A percentile compares a stretch with the other conserved stretches of the same genome.
These are phyloP conservation scores for Claviceps maximensis DNA, from an alignment of 2,329 filamentous ascomycete species.

Conservation along the genomic window DNA sequence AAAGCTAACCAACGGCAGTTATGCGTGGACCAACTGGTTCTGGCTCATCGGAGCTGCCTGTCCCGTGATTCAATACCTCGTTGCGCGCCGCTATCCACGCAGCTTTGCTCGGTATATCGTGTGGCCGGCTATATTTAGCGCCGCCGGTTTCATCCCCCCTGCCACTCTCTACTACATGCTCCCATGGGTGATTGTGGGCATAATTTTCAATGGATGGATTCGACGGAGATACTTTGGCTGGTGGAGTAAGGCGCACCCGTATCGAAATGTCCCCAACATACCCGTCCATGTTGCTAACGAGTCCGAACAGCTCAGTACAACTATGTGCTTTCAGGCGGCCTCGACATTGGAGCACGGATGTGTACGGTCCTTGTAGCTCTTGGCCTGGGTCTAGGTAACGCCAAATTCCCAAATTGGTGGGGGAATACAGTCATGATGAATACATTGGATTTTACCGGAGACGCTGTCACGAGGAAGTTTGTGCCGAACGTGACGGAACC, in stretches of 20 bases:
- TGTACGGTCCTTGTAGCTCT: constrained; percentile 39
- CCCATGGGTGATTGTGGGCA: constrained; percentile 39
- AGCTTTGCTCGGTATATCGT: constrained; percentile 31
- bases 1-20: no score
- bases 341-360: constrained; percentile 41
- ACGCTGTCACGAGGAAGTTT: constrained; percentile 15
- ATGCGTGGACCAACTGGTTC: constrained; percentile 33
- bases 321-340: constrained; percentile 41
- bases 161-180: constrained; percentile 41
- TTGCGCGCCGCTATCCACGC: constrained; percentile 25
- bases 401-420: constrained; percentile 31
- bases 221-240: constrained; percentile 34
- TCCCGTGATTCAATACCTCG: constrained; percentile 33
- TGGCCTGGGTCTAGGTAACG: constrained; percentile 17
- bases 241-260: constrained; percentile 31
- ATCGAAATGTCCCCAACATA: no score
- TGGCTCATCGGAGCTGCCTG: constrained; percentile 36
- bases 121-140: constrained; percentile 38
- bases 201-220: constrained; percentile 40
- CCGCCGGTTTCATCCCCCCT: constrained; percentile 33
- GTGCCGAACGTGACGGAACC: constrained; percentile 12
- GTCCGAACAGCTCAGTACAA: constrained; percentile 29
- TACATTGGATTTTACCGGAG: constrained; percentile 16
- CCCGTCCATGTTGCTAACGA: not conserved
- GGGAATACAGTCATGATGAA: constrained; percentile 24